These are phyloP conservation scores for Acacia concinna DNA, from an alignment of 331 rosid genomes.

Conservation along the genomic window DNA sequence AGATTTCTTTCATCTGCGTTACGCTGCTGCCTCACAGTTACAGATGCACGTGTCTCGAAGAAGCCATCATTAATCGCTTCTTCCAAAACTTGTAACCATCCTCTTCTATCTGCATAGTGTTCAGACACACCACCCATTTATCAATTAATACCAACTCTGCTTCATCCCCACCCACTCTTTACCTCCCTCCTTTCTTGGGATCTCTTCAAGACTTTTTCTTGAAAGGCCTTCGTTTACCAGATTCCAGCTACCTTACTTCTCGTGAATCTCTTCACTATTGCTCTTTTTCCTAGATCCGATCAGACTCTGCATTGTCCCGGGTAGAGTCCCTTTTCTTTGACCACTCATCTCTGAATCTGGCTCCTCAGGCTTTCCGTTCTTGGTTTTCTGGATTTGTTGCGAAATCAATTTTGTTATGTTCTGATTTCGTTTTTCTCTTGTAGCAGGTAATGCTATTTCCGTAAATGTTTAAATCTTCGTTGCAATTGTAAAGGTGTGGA, in stretches of 20 bases:
- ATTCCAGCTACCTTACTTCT: not conserved
- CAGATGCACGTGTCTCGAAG: conserved; percentile 10
- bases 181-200: not conserved
- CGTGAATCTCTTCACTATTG: not conserved
- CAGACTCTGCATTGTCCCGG: not conserved
- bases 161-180: not conserved
- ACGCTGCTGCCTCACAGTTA: not conserved
- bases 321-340: not conserved
- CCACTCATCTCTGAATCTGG: not conserved
- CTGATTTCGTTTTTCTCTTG: not conserved
- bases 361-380: not conserved
- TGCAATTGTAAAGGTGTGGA: not conserved
- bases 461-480: conserved; percentile 1
- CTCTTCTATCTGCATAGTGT: not conserved
- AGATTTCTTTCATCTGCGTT: not conserved
- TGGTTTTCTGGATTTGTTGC: not conserved
- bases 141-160: not conserved
- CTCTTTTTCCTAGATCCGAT: conserved; percentile 17
- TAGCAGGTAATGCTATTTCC: not conserved
- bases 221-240: not conserved
- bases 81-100: not conserved
- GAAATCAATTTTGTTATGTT: not conserved
- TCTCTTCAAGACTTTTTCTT: not conserved
- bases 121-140: not conserved
- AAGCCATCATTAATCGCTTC: conserved; percentile 9